A percentile compares a stretch with the other conserved stretches of the same genome.
Conservation (phyloP, 257 asterid species). For the Verbascum thapsus region DNA sequence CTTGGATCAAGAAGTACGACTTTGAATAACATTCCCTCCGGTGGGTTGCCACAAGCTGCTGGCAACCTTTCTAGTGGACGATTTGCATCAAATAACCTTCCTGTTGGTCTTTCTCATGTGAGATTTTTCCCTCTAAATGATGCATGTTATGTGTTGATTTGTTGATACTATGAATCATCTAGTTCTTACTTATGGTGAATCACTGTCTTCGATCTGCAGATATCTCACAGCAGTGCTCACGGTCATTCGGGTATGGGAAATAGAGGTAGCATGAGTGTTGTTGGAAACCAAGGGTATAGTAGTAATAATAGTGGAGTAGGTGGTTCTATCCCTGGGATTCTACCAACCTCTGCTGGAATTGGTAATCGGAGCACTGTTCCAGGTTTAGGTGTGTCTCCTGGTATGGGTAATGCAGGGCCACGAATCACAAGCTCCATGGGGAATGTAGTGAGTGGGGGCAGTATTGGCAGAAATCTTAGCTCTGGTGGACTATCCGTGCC, state of each 20-base stretch:
- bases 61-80: slow-evolving; percentile 84
- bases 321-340: slow-evolving; percentile 93
- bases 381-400: too few relatives aligned
- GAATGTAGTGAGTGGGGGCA: slow-evolving; percentile 82
- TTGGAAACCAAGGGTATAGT: slow-evolving; percentile 84
- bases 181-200: slow-evolving; percentile 21
- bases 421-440: slow-evolving; percentile 83
- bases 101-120: slow-evolving; percentile 90
- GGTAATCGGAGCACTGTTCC: slow-evolving; percentile 78
- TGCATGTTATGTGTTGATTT: slow-evolving; percentile 27
- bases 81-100: slow-evolving; percentile 84
- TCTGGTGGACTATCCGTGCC: slow-evolving; percentile 91
- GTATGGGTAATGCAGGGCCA: slow-evolving; percentile 85
- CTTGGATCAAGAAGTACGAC: slow-evolving; percentile 89
- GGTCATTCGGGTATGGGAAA: slow-evolving; percentile 84
- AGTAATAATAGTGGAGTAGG: slow-evolving; percentile 77
- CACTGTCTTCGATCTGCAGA: slow-evolving; percentile 50
- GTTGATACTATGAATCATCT: slow-evolving; percentile 22
- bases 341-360: slow-evolving; percentile 80
- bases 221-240: slow-evolving; percentile 84
- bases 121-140: slow-evolving; percentile 26
- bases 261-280: slow-evolving; percentile 80
- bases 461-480: slow-evolving; percentile 83
- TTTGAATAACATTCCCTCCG: slow-evolving; percentile 75
- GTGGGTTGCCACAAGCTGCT: slow-evolving; percentile 86